Evolutionary conservation across 352 stramenopile genomes (phyloP).

Genomic region (Phytophthora tubulina): DNA sequence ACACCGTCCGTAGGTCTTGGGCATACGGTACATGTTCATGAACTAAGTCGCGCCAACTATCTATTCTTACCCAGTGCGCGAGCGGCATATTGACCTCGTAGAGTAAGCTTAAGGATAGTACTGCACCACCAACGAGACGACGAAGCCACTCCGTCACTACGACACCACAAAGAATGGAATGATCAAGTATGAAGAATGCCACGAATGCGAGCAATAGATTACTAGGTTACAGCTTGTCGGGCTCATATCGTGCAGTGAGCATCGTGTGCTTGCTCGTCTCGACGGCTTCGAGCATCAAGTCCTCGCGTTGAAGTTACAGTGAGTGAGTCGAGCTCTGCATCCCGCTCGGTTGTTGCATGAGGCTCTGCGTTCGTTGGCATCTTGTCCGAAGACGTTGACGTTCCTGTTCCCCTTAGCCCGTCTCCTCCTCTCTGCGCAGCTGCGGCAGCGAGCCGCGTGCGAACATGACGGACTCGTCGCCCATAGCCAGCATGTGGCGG

Average conservation of each 20-base stretch:
- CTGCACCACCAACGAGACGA: slow-evolving; percentile 1
- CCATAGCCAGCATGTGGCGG: slow-evolving; percentile 40
- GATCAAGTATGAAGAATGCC: slow-evolving; percentile 2
- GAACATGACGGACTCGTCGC: slow-evolving; percentile 39
- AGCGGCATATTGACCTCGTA: background rate
- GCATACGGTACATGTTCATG: no score
- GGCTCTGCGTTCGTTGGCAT: slow-evolving; percentile 4
- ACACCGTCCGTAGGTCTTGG: no score
- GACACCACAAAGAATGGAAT: background rate
- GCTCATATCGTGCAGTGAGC: slow-evolving; percentile 23
- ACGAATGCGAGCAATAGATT: slow-evolving; percentile 29
- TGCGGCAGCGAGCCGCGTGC: slow-evolving; percentile 20
- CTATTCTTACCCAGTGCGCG: no score
- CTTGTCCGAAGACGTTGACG: background rate
- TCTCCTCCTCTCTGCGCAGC: slow-evolving; percentile 31
- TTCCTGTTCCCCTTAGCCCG: slow-evolving; percentile 14
- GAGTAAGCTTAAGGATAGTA: background rate
- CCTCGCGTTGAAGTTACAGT: slow-evolving; percentile 7
- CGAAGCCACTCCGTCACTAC: slow-evolving; percentile 7
- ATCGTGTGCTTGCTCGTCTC: slow-evolving; percentile 13
- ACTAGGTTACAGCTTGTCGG: slow-evolving; percentile 34
- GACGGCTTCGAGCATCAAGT: background rate
- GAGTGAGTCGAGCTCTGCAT: background rate
- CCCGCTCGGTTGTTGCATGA: slow-evolving; percentile 1
- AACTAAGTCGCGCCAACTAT: no score